phyloP scores from a whole-genome alignment of 805 yeast genomes.

The Saccharomycopsis selenospora region DNA sequence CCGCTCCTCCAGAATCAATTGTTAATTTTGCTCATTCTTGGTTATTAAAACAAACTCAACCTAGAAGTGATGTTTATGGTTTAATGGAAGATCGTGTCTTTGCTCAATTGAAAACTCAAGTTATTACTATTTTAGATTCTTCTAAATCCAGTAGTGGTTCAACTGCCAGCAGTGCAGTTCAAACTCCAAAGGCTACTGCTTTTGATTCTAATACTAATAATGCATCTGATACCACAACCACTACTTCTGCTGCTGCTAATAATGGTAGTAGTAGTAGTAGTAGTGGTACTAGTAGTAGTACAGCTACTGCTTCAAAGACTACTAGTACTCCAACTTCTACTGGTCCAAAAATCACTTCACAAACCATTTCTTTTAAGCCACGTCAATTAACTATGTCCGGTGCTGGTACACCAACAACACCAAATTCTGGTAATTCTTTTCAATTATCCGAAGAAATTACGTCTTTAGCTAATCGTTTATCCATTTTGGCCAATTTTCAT shows the following conservation, averaged over 20 bases:
- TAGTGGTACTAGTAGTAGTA: slow-evolving; percentile 12
- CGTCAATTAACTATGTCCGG: slow-evolving; percentile 2
- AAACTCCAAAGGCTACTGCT: slow-evolving; percentile 14
- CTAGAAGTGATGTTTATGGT: slow-evolving; percentile 67
- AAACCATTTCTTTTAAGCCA: background rate
- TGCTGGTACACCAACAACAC: slow-evolving; percentile 19
- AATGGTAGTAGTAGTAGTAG: slow-evolving; percentile 5
- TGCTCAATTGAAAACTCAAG: slow-evolving; percentile 35
- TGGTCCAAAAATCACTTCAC: slow-evolving; percentile 20
- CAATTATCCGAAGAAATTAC: slow-evolving; percentile 44
- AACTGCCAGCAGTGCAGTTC: slow-evolving; percentile 24
- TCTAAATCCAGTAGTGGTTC: slow-evolving; percentile 10
- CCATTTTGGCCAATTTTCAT: slow-evolving; percentile 66
- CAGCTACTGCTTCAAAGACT: slow-evolving; percentile 17
- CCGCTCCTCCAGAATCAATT: slow-evolving; percentile 33
- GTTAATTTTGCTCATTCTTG: slow-evolving; percentile 65
- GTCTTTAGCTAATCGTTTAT: slow-evolving; percentile 50
- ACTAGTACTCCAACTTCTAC: slow-evolving; percentile 16
- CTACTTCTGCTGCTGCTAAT: slow-evolving; percentile 1
- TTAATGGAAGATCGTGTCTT: slow-evolving; percentile 64
- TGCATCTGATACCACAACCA: slow-evolving; percentile 4
- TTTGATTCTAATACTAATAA: slow-evolving; percentile 8
- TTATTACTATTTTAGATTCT: slow-evolving; percentile 28
- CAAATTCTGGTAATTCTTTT: slow-evolving; percentile 24
- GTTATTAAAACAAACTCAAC: slow-evolving; percentile 83